A percentile compares a stretch with the other conserved stretches of the same genome.
Evolutionary conservation across 192 early-diverging fungal species (phyloP).

Genomic region (Coemansia sp.): DNA sequence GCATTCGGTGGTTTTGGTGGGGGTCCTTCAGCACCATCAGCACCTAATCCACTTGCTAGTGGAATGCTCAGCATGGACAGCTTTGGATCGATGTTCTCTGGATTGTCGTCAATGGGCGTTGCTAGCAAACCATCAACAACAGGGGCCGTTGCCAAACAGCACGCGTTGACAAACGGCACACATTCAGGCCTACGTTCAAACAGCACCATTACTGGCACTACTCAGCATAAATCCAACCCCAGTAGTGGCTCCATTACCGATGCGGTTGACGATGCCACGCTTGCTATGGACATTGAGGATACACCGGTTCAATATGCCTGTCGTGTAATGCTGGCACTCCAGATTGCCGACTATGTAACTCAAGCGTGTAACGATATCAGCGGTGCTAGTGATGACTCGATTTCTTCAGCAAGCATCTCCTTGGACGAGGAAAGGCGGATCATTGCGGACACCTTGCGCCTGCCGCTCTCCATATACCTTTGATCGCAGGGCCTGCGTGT

Average conservation of each 20-base stretch:
- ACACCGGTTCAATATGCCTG: slow-evolving; percentile 53
- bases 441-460: slow-evolving; percentile 31
- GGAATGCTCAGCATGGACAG: slow-evolving; percentile 37
- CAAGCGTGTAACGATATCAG: not conserved
- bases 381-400: not conserved
- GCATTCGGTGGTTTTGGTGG: slow-evolving; percentile 33
- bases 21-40: slow-evolving; percentile 10
- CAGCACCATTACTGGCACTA: not conserved
- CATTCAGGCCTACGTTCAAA: not conserved
- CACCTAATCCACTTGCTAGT: slow-evolving; percentile 24
- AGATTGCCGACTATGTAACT: slow-evolving; percentile 44
- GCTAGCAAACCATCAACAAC: not conserved
- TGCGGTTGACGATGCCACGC: slow-evolving; percentile 9
- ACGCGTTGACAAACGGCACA: not conserved
- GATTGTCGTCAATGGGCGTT: not conserved
- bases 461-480: slow-evolving; percentile 30
- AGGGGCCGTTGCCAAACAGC: not conserved
- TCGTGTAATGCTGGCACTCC: slow-evolving; percentile 47
- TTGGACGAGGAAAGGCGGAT: slow-evolving; percentile 29
- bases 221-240: not conserved
- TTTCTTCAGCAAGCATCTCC: slow-evolving; percentile 3
- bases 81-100: slow-evolving; percentile 34
- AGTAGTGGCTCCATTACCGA: not conserved
- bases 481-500: not conserved
- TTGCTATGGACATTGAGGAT: slow-evolving; percentile 51